phyloP scores from a whole-genome alignment of 306 rosid genomes.

The Cucumis cinereus region DNA sequence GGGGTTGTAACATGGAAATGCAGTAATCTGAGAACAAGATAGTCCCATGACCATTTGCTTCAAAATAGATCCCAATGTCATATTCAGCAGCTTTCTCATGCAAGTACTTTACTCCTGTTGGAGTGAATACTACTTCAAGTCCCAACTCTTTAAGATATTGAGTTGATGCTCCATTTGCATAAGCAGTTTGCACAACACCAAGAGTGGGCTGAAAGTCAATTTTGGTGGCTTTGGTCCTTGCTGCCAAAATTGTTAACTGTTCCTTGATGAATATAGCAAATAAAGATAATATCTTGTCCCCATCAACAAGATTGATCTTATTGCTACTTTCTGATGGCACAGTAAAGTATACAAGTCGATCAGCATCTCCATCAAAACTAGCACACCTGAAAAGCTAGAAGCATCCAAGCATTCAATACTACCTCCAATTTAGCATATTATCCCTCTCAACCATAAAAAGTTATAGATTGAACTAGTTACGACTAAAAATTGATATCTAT shows the following conservation, averaged over 20 bases:
- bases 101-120: conserved; percentile 84
- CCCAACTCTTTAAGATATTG: conserved; percentile 60
- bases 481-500: background rate
- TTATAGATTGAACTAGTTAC: background rate
- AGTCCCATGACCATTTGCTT: conserved; percentile 98
- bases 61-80: conserved; percentile 89
- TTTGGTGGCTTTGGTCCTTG: conserved; percentile 12
- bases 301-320: conserved; percentile 63
- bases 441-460: background rate
- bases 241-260: conserved; percentile 51
- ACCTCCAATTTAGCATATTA: background rate
- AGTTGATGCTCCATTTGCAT: conserved; percentile 92
- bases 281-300: conserved; percentile 82
- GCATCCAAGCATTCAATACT: conserved; percentile 16
- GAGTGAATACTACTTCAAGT: conserved; percentile 66
- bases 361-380: conserved; percentile 98
- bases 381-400: conserved; percentile 82
- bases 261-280: conserved; percentile 72
- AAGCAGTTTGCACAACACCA: conserved; percentile 87
- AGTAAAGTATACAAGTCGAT: conserved; percentile 75
- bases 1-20: conserved; percentile 39
- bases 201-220: conserved; percentile 31
- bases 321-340: conserved; percentile 38
- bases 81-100: conserved; percentile 73
- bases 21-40: conserved; percentile 64